A percentile compares a stretch with the other conserved stretches of the same genome.
phyloP scores from a whole-genome alignment of 202 grass and related monocot species.

The Cymbopogon flexuosus region DNA sequence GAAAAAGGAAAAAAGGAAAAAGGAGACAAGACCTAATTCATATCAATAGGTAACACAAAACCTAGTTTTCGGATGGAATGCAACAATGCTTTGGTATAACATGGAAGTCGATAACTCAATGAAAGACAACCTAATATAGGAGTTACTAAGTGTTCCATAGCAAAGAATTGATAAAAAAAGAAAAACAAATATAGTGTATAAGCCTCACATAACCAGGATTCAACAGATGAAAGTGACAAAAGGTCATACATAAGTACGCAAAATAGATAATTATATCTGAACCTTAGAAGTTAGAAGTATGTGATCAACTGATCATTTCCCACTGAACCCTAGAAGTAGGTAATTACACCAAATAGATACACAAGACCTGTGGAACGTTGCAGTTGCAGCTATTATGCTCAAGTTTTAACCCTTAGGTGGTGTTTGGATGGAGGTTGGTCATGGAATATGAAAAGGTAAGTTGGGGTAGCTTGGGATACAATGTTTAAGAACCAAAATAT shows the following conservation, averaged over 20 bases:
- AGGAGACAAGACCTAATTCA: not conserved
- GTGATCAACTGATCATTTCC: too few species aligned
- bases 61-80: not conserved
- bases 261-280: not conserved
- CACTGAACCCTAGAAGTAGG: too few species aligned
- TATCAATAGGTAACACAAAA: not conserved
- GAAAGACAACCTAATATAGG: not conserved
- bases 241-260: not conserved
- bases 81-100: not conserved
- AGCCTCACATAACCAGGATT: too few species aligned
- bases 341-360: too few species aligned
- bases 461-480: too few species aligned
- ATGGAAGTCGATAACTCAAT: not conserved
- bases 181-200: not conserved
- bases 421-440: too few species aligned
- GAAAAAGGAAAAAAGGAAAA: too few species aligned
- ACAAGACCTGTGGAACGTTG: not conserved
- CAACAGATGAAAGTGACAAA: not conserved
- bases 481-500: too few species aligned
- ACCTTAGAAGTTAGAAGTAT: too few species aligned
- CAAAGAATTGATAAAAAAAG: not conserved
- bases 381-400: not conserved
- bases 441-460: too few species aligned
- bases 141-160: not conserved
- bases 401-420: conserved; percentile 1